A percentile compares a stretch with the other conserved stretches of the same genome.
These are phyloP conservation scores for Xylaria digitata DNA, from an alignment of 2,329 filamentous ascomycete species.

Conservation along the genomic window DNA sequence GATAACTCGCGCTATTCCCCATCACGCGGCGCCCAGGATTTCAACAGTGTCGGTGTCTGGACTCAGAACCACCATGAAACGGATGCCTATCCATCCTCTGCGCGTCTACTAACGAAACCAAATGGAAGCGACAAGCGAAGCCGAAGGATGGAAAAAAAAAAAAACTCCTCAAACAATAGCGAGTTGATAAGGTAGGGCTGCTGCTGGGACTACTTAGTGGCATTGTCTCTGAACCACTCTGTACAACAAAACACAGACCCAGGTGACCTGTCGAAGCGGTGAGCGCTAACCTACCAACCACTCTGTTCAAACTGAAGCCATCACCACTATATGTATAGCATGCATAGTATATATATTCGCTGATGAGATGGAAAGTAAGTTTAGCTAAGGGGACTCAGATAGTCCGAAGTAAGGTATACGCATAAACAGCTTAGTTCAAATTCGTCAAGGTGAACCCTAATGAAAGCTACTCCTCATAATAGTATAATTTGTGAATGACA, in stretches of 20 bases:
- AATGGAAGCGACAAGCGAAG: slow-evolving; percentile 18
- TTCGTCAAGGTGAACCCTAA: too few species aligned
- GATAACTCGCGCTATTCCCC: slow-evolving; percentile 42
- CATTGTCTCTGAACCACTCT: slow-evolving; percentile 29
- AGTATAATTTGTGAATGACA: too few species aligned
- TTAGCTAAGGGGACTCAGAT: background rate
- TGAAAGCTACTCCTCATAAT: too few species aligned
- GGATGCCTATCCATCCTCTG: slow-evolving; percentile 5
- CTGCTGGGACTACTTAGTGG: slow-evolving; percentile 20
- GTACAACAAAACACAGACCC: slow-evolving; percentile 30
- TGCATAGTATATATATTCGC: background rate
- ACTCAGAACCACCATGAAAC: slow-evolving; percentile 22
- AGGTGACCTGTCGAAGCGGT: slow-evolving; percentile 34
- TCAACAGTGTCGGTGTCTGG: slow-evolving; percentile 35
- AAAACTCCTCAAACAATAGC: slow-evolving; percentile 2
- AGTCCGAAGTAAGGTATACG: too few species aligned
- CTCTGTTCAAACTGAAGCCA: slow-evolving; percentile 28
- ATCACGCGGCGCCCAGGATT: slow-evolving; percentile 36
- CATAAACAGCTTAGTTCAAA: background rate
- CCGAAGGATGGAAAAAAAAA: slow-evolving; percentile 18
- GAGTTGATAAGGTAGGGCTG: slow-evolving; percentile 31
- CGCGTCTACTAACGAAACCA: slow-evolving; percentile 9
- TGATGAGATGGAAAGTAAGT: background rate
- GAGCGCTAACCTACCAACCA: slow-evolving; percentile 29
- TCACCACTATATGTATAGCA: slow-evolving; percentile 27